Evolutionary conservation across 352 stramenopile species (phyloP).

Genomic region (Globisporangium spiculum): DNA sequence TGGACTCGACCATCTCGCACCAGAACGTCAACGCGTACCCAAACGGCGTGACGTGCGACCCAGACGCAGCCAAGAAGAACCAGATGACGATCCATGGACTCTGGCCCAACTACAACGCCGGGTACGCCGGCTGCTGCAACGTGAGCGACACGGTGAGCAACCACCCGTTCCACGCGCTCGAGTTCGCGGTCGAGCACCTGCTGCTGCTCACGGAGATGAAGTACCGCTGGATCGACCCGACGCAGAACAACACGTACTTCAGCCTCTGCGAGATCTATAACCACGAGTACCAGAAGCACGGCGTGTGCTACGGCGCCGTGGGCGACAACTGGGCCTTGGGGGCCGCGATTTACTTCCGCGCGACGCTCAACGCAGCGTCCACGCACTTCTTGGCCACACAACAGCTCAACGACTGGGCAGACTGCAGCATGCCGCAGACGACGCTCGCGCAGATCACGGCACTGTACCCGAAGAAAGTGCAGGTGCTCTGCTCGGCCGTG

Average conservation of each 20-base stretch:
- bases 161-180: slow-evolving; percentile 45
- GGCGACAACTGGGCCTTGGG: slow-evolving; percentile 46
- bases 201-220: slow-evolving; percentile 54
- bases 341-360: slow-evolving; percentile 63
- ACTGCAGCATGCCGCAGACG: slow-evolving; percentile 22
- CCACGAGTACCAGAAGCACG: slow-evolving; percentile 86
- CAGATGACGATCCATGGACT: slow-evolving; percentile 75
- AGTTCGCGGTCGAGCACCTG: slow-evolving; percentile 46
- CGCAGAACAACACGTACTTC: slow-evolving; percentile 46
- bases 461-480: slow-evolving; percentile 60
- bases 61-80: slow-evolving; percentile 37
- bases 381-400: slow-evolving; percentile 31
- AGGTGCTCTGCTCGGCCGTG: slow-evolving; percentile 62
- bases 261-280: slow-evolving; percentile 79
- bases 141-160: slow-evolving; percentile 47
- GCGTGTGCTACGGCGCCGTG: slow-evolving; percentile 63
- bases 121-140: slow-evolving; percentile 70
- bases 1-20: slow-evolving; percentile 77
- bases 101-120: slow-evolving; percentile 73
- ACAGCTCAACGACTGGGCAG: slow-evolving; percentile 59
- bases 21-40: slow-evolving; percentile 68
- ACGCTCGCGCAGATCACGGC: slow-evolving; percentile 41
- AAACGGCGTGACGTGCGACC: slow-evolving; percentile 39
- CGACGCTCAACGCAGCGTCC: slow-evolving; percentile 48
- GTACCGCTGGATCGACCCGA: slow-evolving; percentile 62